These are phyloP conservation scores for Gymnopilus junonius DNA, from an alignment of 768 basidiomycete species.

Conservation along the genomic window DNA sequence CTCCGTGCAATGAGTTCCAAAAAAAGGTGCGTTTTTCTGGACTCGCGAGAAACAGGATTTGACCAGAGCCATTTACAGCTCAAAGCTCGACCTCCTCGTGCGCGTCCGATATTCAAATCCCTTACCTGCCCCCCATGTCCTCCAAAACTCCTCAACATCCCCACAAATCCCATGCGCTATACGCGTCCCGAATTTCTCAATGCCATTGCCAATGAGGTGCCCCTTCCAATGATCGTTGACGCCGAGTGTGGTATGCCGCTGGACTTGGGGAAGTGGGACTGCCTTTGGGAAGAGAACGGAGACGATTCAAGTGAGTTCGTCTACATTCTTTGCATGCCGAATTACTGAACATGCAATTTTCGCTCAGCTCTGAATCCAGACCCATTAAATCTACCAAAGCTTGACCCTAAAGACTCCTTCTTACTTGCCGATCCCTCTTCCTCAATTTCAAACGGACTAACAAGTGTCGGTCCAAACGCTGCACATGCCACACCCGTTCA, in stretches of 20 bases:
- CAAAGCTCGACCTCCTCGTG: conserved; percentile 89
- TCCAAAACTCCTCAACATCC: conserved; percentile 90
- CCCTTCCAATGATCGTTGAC: conserved; percentile 95
- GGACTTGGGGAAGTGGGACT: conserved; percentile 82
- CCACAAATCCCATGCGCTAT: conserved; percentile 89
- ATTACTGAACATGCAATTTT: background rate
- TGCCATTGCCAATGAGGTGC: conserved; percentile 77
- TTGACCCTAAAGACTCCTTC: conserved; percentile 79
- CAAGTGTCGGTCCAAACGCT: conserved; percentile 37
- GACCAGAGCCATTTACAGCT: conserved; percentile 23
- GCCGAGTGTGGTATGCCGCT: conserved; percentile 97
- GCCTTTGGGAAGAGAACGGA: conserved; percentile 81
- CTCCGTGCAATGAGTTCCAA: conserved; percentile 24
- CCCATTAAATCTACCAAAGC: conserved; percentile 53
- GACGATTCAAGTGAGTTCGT: conserved; percentile 64
- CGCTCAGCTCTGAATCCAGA: conserved; percentile 65
- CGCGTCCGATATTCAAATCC: conserved; percentile 95
- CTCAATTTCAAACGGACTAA: conserved; percentile 39
- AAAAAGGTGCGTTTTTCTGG: conserved; percentile 24
- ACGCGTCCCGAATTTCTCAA: conserved; percentile 86
- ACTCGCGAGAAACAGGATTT: background rate
- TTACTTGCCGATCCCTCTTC: conserved; percentile 71
- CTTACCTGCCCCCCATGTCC: conserved; percentile 97
- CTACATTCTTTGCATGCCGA: background rate
- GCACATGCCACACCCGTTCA: conserved; percentile 53